Evolutionary conservation across 306 rosid genomes (phyloP), one percentile per base, ranked within the genome.

Genomic region (Cicer bijugum): DNA sequence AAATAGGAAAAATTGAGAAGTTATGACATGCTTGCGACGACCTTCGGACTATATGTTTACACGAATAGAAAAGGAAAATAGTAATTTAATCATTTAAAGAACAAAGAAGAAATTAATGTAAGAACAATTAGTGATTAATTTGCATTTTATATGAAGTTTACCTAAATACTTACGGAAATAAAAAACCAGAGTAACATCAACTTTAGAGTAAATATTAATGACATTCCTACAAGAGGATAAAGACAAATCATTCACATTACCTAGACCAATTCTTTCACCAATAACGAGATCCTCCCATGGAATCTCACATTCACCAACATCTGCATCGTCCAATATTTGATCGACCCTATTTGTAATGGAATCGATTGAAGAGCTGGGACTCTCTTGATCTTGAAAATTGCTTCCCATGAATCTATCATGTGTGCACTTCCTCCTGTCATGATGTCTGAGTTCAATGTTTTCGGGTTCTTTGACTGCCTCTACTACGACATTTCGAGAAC

Each of bases 261-360:
- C 99, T 81, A 95, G 82, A 43, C 97, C 99, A 85, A 95, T 91
- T 80, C 99, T 90, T 84, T 91, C 97, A 76, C 97, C 96, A 86
- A 91, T 72, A 81, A 81, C 85, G 77, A 95, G 91, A 79, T 91
- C 93, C 78, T 91, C 99, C 99, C 99, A 95, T 5, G 88, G 91
- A 81, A 95, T 88, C 88, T 95, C 99, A 69, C 97, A 85, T 85
- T 95, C 90, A 65, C 96, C 89, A 12, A 95, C 97, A 73, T 91
- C 97, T 66, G 87, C 97, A 76, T 91, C 97, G 58, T 95, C 97
- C 85, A 90, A 88, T 69, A 90, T 84, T 80, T 84, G 85, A 78
- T 86, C 96, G 60, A 78, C 76, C 87, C 89, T 91, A 72, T 77
- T 91, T 61, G 82, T 47, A 47, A 67, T 67, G 71, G 87, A 85